Percentiles rank a stretch among this genome's conserved stretches.
These are phyloP conservation scores for Shiraia sp. DNA, from an alignment of 2,329 filamentous ascomycete species.

Conservation along the genomic window DNA sequence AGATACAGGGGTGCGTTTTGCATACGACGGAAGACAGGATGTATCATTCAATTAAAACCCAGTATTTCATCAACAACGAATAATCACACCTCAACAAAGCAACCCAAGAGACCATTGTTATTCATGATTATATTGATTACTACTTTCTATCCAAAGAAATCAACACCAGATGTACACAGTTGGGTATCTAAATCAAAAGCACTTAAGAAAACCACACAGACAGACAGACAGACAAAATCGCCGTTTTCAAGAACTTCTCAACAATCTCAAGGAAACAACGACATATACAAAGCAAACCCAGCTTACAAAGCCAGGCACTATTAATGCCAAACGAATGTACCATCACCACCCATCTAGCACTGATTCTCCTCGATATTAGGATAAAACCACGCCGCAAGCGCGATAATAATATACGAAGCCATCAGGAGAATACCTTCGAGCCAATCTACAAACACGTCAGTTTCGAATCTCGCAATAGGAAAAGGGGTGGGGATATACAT, in stretches of 20 bases:
- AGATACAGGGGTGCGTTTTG: too few relatives aligned
- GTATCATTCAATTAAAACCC: too few relatives aligned
- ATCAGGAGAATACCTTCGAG: conserved; percentile 65
- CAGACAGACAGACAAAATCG: background rate
- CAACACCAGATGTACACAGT: conserved; percentile 4
- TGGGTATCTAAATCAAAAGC: conserved; percentile 13
- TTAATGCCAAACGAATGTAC: too few relatives aligned
- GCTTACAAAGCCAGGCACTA: too few relatives aligned
- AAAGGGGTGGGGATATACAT: conserved; percentile 15
- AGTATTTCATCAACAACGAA: too few relatives aligned
- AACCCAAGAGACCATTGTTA: too few relatives aligned
- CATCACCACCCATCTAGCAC: conserved; percentile 21
- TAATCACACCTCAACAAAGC: too few relatives aligned
- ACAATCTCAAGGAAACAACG: too few relatives aligned
- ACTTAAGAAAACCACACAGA: background rate
- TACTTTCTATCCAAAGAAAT: background rate
- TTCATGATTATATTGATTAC: too few relatives aligned
- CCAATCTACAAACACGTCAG: conserved; percentile 50
- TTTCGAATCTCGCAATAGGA: background rate
- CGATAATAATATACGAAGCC: conserved; percentile 65
- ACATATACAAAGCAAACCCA: too few relatives aligned
- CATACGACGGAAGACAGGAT: too few relatives aligned
- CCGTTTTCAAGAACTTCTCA: too few relatives aligned
- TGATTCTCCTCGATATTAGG: conserved; percentile 30
- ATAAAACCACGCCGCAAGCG: conserved; percentile 61